phyloP scores from a whole-genome alignment of 371 early-diverging fungal genomes.

The Funneliformis caledonium region DNA sequence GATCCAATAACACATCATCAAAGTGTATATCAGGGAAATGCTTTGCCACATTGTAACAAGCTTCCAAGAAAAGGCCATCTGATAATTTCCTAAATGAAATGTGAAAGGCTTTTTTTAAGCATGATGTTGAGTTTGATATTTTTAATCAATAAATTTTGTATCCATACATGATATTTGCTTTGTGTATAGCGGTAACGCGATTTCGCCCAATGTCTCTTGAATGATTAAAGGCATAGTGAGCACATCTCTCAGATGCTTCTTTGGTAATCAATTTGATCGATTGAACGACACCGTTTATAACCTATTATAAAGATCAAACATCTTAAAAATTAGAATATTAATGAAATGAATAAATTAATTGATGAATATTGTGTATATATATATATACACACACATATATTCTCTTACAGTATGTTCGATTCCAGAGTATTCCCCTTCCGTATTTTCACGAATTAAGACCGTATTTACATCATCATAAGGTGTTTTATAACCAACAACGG shows the following conservation, averaged over 20 bases:
- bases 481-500: constrained; percentile 94
- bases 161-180: constrained; percentile 87
- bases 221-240: constrained; percentile 95
- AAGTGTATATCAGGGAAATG: constrained; percentile 94
- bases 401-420: constrained; percentile 89
- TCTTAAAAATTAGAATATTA: neutral
- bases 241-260: constrained; percentile 92
- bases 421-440: constrained; percentile 99
- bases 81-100: constrained; percentile 73
- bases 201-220: constrained; percentile 89
- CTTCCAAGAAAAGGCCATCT: constrained; percentile 96
- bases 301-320: constrained; percentile 49
- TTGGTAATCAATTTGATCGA: constrained; percentile 98
- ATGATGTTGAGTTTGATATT: neutral
- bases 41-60: constrained; percentile 88
- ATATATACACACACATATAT: neutral
- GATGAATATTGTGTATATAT: neutral
- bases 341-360: neutral
- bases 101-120: neutral
- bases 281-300: constrained; percentile 96
- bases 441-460: constrained; percentile 98
- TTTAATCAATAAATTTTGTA: neutral
- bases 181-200: constrained; percentile 96
- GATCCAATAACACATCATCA: constrained; percentile 91
- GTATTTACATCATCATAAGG: constrained; percentile 96